phyloP scores from a whole-genome alignment of 495 filamentous ascomycete genomes.

The Lasiosphaeria hispida region DNA sequence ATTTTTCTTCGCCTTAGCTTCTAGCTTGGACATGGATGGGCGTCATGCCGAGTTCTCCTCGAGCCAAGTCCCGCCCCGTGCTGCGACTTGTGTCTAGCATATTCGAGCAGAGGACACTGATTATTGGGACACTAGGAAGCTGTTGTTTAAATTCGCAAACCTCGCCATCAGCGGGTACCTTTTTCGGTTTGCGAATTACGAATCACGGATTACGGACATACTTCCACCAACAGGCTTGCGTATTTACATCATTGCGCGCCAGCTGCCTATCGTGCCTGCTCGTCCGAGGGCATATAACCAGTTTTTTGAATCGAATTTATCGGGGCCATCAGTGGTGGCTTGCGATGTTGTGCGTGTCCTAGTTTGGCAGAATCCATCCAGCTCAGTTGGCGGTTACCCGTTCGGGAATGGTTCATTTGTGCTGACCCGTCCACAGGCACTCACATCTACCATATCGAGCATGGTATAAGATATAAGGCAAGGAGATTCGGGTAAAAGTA shows the following conservation, averaged over 20 bases:
- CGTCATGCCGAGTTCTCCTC: slow-evolving; percentile 5
- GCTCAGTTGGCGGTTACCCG: background rate
- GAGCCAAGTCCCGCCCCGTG: slow-evolving; percentile 1
- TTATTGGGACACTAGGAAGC: background rate
- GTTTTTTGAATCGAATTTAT: no score
- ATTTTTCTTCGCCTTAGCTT: background rate
- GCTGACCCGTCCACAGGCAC: background rate
- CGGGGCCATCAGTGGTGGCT: background rate
- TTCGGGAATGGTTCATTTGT: background rate
- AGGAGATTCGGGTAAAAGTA: slow-evolving; percentile 12
- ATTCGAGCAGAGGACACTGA: background rate
- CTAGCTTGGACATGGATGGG: background rate
- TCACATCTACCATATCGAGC: background rate
- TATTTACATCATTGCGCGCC: no score
- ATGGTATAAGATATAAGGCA: slow-evolving; percentile 6
- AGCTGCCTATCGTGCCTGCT: no score
- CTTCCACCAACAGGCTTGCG: no score
- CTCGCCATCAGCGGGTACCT: no score
- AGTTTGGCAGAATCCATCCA: background rate
- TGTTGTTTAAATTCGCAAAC: no score
- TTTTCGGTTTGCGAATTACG: no score
- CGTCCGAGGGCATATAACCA: no score
- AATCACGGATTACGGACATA: no score
- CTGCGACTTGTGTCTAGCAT: background rate
- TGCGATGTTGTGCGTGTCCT: background rate